Percentiles rank a stretch among this genome's conserved stretches.
Conservation (phyloP, 1,284 basidiomycete genomes). For the Puccinia triticina region DNA sequence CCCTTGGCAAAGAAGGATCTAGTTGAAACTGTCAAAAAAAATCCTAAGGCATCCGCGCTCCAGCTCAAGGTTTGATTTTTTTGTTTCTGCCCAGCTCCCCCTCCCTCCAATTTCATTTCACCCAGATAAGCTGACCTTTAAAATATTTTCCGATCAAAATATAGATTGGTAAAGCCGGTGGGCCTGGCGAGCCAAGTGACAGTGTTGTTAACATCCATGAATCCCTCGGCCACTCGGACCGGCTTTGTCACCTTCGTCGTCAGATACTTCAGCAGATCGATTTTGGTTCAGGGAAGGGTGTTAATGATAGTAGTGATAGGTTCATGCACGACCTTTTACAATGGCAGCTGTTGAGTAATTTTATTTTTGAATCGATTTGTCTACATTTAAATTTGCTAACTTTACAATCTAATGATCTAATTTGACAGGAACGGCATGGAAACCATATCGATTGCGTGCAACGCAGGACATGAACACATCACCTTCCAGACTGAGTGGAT, state of each 20-base stretch:
- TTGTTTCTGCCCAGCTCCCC: background rate
- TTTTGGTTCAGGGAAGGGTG: too few relatives aligned
- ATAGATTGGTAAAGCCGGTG: background rate
- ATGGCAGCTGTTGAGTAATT: background rate
- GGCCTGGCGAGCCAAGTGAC: too few relatives aligned
- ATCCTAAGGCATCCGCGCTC: background rate
- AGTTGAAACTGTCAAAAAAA: background rate
- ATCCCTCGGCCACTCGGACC: too few relatives aligned
- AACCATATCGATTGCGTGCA: background rate
- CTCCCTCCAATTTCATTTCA: too few relatives aligned
- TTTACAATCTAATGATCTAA: background rate
- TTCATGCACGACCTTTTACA: background rate
- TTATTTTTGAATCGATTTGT: background rate
- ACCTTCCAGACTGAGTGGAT: background rate
- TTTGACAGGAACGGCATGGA: background rate
- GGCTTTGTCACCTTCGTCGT: too few relatives aligned
- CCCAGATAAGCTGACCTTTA: too few relatives aligned
- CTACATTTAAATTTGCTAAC: background rate
- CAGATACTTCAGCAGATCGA: too few relatives aligned
- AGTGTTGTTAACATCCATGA: too few relatives aligned
- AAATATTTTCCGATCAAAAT: too few relatives aligned
- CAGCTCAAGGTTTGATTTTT: background rate
- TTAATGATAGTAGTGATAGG: background rate
- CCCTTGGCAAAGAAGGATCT: background rate
- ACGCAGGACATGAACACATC: too few relatives aligned